Evolutionary conservation across 1,284 basidiomycete genomes (phyloP), one percentile per base, ranked within the genome.

Genomic region (Ceratorhiza oryzae-sativae): DNA sequence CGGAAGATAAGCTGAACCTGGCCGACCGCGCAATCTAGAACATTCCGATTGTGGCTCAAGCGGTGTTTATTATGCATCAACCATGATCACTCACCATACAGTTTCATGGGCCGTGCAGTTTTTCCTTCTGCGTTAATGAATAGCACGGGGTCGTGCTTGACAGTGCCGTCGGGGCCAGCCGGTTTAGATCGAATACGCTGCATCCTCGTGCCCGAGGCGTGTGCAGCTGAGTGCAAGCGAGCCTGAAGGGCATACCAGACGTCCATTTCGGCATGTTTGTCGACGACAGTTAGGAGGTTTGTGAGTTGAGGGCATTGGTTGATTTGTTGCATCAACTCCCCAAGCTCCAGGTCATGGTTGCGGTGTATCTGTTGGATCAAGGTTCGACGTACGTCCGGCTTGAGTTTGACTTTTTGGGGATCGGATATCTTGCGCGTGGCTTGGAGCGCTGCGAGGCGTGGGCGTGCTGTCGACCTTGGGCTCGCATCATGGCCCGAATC

Each of bases 171-270:
- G 32, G 10, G 53, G 20, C 9, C 32, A n/a, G 53, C 51, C 25
- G 51, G 51, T 53, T 53, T 53, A 3, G 51, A 56, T n/a, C 53
- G 53, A n/a, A 56, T 56, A 27, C 53, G 32, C 27, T 56, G 53
- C 53, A 56, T 32, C 32, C 53, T 32, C 27, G 32, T 25, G 4
- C 30, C 30, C 18, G 53, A 34, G 3, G 3, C 15, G 27, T 32
- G 27, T 15, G 10, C 25, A 32, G 25, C 32, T 34, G 53, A 34
- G 53, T 15, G 32, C 20, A 56, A 34, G 3, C 9, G 39, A 12
- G 32, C 27, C 5, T 20, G 53, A 12, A 56, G 53, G 8, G 53
- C 2, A 32, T 56, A 9, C 53, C 53, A 56, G 12, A 56, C 27
- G 53, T 56, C 53, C 8, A 56, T 56, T 36, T 30, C 6, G 13